A percentile compares a stretch with the other conserved stretches of the same genome.
Conservation (phyloP, 352 stramenopile genomes). For the Aphanomyces invadans region DNA sequence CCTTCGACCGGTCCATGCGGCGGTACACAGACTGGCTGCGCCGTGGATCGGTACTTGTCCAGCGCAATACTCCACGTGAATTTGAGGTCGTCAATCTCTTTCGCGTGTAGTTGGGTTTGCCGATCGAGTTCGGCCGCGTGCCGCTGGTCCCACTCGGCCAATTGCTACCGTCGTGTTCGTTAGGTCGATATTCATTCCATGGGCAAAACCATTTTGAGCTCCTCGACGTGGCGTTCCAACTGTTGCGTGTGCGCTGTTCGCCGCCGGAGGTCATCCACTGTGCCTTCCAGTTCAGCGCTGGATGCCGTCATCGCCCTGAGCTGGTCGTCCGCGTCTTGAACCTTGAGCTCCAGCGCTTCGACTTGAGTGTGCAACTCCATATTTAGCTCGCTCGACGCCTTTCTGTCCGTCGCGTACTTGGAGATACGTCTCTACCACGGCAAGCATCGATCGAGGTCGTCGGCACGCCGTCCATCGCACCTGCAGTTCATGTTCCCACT, state of each 20-base stretch:
- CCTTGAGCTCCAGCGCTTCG: conserved; percentile 41
- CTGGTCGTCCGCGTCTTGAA: conserved; percentile 39
- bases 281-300: conserved; percentile 59
- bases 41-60: conserved; percentile 28
- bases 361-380: conserved; percentile 61
- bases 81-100: neutral
- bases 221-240: neutral
- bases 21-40: too few relatives aligned
- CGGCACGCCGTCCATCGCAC: too few relatives aligned
- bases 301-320: conserved; percentile 47
- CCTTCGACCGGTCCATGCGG: too few relatives aligned
- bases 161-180: neutral
- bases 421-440: conserved; percentile 54
- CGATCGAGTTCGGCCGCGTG: neutral
- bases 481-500: conserved; percentile 74
- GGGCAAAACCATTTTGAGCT: neutral
- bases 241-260: neutral
- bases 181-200: too few relatives aligned
- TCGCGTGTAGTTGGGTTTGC: conserved; percentile 35
- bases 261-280: neutral
- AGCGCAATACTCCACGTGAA: neutral
- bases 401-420: conserved; percentile 72
- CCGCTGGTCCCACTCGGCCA: neutral
- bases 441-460: too few relatives aligned
- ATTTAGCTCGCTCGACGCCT: conserved; percentile 74